Conservation (phyloP, 2,329 filamentous ascomycete genomes). For the Cryphonectria parasitica region DNA sequence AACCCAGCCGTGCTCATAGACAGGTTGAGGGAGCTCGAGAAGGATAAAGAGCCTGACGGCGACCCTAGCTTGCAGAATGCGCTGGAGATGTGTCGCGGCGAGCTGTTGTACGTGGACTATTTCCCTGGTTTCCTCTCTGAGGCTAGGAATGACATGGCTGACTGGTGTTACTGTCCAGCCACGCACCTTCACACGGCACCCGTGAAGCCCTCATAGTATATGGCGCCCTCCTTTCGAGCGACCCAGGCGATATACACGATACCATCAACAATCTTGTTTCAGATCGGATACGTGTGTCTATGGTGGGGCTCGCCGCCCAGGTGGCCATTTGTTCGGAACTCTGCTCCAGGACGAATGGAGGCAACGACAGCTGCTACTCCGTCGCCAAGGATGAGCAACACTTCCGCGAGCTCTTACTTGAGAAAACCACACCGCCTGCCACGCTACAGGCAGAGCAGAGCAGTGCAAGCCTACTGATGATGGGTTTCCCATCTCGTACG, state of each 20-base stretch:
- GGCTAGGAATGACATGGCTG: slow-evolving; percentile 23
- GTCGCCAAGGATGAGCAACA: slow-evolving; percentile 87
- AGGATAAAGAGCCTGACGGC: slow-evolving; percentile 70
- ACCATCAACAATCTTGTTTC: slow-evolving; percentile 79
- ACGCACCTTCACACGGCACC: slow-evolving; percentile 91
- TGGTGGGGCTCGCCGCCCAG: slow-evolving; percentile 89
- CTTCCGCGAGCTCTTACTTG: slow-evolving; percentile 86
- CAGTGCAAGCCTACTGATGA: slow-evolving; percentile 79
- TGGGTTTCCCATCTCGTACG: slow-evolving; percentile 92
- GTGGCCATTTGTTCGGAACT: slow-evolving; percentile 92
- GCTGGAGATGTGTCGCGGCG: slow-evolving; percentile 90
- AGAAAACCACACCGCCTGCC: slow-evolving; percentile 85
- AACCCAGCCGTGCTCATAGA: slow-evolving; percentile 89
- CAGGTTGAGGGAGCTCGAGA: slow-evolving; percentile 68
- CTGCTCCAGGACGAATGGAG: slow-evolving; percentile 83
- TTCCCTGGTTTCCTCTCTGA: not conserved
- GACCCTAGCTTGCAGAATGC: slow-evolving; percentile 89
- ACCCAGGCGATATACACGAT: slow-evolving; percentile 93
- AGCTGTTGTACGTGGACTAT: slow-evolving; percentile 68
- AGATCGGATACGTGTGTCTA: slow-evolving; percentile 83
- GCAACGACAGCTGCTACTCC: slow-evolving; percentile 75
- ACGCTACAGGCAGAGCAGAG: slow-evolving; percentile 67
- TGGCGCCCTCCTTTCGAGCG: slow-evolving; percentile 85
- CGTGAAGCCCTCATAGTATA: slow-evolving; percentile 91
- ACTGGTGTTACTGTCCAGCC: slow-evolving; percentile 50